phyloP scores from a whole-genome alignment of 169 alveolate genomes.

The Toxoplasma gondii region DNA sequence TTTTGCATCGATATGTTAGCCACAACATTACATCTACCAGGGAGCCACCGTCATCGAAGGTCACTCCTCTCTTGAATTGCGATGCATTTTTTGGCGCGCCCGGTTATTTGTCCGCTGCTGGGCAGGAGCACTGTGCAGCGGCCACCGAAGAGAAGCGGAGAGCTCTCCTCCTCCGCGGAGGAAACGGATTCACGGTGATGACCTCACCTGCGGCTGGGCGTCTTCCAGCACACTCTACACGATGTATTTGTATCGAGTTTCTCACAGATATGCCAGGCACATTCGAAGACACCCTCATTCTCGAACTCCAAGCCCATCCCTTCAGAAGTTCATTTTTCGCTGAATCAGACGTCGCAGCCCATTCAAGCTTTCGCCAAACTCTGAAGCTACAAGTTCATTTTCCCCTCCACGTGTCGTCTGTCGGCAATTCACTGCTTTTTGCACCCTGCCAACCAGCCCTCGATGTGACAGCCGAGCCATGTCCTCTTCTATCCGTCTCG shows the following conservation, averaged over 20 bases:
- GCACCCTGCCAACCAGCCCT: not conserved
- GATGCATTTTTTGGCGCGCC: not conserved
- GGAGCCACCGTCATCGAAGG: too few species aligned
- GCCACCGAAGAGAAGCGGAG: not conserved
- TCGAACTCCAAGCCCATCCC: slow-evolving; percentile 30
- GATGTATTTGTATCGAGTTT: not conserved
- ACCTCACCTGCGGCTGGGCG: not conserved
- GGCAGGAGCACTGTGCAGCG: slow-evolving; percentile 21
- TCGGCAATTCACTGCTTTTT: not conserved
- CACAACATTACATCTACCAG: too few species aligned
- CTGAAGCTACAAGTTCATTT: slow-evolving; percentile 26
- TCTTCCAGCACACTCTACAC: not conserved
- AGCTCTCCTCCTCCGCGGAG: not conserved
- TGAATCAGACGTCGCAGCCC: not conserved
- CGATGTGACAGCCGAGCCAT: not conserved
- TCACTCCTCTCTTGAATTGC: not conserved
- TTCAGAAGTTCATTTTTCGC: not conserved
- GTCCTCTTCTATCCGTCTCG: not conserved
- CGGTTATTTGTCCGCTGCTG: not conserved
- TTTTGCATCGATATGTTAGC: too few species aligned
- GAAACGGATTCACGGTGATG: not conserved
- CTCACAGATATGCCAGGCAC: not conserved
- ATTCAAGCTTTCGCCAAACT: not conserved
- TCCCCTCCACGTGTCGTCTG: slow-evolving; percentile 21
- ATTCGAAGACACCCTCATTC: not conserved